Conservation (phyloP, 1,284 basidiomycete genomes). For the Moesziomyces antarcticus region DNA sequence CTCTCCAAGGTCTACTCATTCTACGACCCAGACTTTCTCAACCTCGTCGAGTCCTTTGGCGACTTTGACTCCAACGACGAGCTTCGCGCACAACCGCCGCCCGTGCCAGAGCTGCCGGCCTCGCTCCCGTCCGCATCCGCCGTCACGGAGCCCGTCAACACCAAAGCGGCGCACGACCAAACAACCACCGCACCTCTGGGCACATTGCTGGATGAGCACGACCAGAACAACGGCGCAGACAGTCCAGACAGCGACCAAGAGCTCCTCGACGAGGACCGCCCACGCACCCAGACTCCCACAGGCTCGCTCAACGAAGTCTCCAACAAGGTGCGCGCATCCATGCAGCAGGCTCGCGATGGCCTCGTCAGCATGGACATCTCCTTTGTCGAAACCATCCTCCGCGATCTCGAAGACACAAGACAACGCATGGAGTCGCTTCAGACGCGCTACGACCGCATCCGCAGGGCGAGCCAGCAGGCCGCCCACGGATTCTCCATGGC, state of each 20-base stretch:
- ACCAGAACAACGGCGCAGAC: background rate
- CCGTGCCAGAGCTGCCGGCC: constrained; percentile 24
- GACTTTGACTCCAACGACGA: constrained; percentile 54
- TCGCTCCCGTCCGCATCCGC: constrained; percentile 2
- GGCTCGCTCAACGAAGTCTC: constrained; percentile 54
- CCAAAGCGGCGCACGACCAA: background rate
- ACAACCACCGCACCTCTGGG: background rate
- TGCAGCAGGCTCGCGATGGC: constrained; percentile 74
- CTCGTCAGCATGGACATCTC: constrained; percentile 77
- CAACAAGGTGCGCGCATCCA: constrained; percentile 74
- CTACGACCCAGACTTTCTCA: constrained; percentile 79
- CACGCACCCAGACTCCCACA: constrained; percentile 1
- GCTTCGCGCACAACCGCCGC: constrained; percentile 21
- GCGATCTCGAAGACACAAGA: constrained; percentile 77
- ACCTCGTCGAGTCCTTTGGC: constrained; percentile 68
- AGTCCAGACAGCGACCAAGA: constrained; percentile 28
- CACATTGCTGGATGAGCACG: background rate
- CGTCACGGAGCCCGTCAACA: background rate
- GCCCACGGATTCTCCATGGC: constrained; percentile 91
- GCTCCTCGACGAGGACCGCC: constrained; percentile 24
- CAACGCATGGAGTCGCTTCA: constrained; percentile 78
- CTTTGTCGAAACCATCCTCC: constrained; percentile 79
- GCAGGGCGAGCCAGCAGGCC: constrained; percentile 84
- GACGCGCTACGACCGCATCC: constrained; percentile 81
- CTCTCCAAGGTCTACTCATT: constrained; percentile 76